Percentiles rank a stretch among this genome's conserved stretches.
Conservation (phyloP, 2,329 filamentous ascomycete genomes). For the Colletotrichum tabaci region DNA sequence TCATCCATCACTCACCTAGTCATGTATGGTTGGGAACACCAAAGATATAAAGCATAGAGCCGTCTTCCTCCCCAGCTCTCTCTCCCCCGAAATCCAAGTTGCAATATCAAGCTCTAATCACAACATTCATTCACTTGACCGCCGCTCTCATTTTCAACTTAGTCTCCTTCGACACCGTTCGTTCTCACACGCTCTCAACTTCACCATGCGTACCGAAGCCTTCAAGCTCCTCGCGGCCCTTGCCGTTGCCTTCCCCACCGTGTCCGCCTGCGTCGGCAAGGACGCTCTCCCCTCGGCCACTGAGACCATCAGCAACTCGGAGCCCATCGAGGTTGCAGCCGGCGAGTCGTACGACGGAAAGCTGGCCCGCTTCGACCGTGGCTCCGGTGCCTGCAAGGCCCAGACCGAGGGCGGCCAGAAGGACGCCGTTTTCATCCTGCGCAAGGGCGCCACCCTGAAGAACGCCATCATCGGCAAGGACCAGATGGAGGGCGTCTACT, state of each 20-base stretch:
- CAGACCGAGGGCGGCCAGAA: conserved; percentile 59
- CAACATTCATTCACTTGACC: background rate
- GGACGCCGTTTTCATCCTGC: conserved; percentile 61
- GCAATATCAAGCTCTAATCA: background rate
- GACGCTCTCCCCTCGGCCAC: conserved; percentile 50
- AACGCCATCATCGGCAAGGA: conserved; percentile 63
- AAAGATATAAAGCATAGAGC: conserved; percentile 13
- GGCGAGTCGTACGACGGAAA: conserved; percentile 52
- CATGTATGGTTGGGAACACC: background rate
- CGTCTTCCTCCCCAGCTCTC: background rate
- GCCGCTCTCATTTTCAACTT: no score
- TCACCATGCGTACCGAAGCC: conserved; percentile 27
- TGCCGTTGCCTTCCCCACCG: conserved; percentile 41
- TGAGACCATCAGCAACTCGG: conserved; percentile 46
- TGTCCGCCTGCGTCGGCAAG: conserved; percentile 46
- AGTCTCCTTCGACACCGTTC: background rate
- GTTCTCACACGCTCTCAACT: background rate
- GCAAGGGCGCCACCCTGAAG: conserved; percentile 59
- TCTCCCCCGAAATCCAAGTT: no score
- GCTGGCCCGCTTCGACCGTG: conserved; percentile 56
- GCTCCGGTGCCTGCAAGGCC: conserved; percentile 57
- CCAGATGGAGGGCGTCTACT: conserved; percentile 50
- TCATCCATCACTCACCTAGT: background rate
- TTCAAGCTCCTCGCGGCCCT: conserved; percentile 36
- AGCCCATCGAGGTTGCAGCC: conserved; percentile 51